phyloP scores from a whole-genome alignment of 2,329 filamentous ascomycete species.

The Ceratocystiopsis brevicomis region DNA sequence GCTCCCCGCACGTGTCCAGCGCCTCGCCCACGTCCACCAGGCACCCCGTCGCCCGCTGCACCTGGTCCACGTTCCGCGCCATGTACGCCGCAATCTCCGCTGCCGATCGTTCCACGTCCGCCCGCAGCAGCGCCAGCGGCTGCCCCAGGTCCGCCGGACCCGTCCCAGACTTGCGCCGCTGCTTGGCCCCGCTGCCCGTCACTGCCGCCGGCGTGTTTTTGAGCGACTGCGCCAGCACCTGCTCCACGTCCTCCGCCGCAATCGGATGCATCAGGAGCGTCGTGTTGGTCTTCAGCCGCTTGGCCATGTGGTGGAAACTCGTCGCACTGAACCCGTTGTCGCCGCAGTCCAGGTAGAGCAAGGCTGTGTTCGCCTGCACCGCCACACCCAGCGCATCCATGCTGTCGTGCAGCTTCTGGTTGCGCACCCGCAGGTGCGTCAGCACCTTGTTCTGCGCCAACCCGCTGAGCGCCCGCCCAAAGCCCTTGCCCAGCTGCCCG shows the following conservation, averaged over 20 bases:
- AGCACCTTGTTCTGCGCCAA: conserved; percentile 15
- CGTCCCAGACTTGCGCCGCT: conserved; percentile 5
- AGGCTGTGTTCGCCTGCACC: conserved; percentile 27
- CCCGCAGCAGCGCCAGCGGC: conserved; percentile 1
- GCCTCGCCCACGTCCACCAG: conserved; percentile 13
- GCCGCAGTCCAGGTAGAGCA: conserved; percentile 34
- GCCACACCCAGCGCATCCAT: conserved; percentile 32
- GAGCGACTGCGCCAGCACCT: conserved; percentile 10
- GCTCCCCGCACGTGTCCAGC: conserved; percentile 8
- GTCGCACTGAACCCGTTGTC: conserved; percentile 36
- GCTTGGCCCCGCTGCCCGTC: neutral
- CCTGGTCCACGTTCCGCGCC: conserved; percentile 11
- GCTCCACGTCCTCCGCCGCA: conserved; percentile 11
- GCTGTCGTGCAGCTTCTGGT: conserved; percentile 35
- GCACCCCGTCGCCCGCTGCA: conserved; percentile 12
- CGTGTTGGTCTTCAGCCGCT: conserved; percentile 23
- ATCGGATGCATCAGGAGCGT: conserved; percentile 26
- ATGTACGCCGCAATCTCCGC: conserved; percentile 11
- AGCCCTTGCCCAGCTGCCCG: conserved; percentile 32
- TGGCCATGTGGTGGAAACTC: conserved; percentile 27
- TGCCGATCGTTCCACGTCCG: conserved; percentile 5
- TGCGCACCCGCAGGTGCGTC: conserved; percentile 33
- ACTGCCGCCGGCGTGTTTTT: conserved; percentile 8
- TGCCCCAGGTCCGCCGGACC: conserved; percentile 10
- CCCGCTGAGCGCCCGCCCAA: conserved; percentile 26